A percentile compares a stretch with the other conserved stretches of the same genome.
phyloP scores from a whole-genome alignment of 306 rosid genomes.

The Bauhinia variegata region DNA sequence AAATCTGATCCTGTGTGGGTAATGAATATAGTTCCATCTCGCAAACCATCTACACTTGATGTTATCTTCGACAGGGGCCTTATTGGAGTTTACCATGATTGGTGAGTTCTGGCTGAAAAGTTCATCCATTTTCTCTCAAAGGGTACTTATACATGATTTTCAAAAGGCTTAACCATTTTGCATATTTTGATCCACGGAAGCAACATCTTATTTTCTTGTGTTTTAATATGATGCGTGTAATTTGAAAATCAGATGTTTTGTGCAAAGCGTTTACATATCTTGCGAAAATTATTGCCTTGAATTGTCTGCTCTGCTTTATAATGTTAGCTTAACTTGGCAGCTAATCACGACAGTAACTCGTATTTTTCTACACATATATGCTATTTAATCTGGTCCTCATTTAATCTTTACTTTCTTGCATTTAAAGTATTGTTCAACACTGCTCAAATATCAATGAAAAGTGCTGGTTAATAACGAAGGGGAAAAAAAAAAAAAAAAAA shows the following conservation, averaged over 20 bases:
- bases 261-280: not conserved
- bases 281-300: slow-evolving; percentile 13
- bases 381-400: slow-evolving; percentile 5
- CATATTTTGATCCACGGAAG: no score
- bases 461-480: not conserved
- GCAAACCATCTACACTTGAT: slow-evolving; percentile 71
- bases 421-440: not conserved
- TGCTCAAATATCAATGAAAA: slow-evolving; percentile 12
- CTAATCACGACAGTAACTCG: not conserved
- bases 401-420: slow-evolving; percentile 6
- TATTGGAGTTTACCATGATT: slow-evolving; percentile 90
- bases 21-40: slow-evolving; percentile 90
- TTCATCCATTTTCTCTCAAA: slow-evolving; percentile 5
- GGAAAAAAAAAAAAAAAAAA: no score
- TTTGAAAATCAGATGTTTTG: slow-evolving; percentile 2
- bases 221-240: not conserved
- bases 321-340: slow-evolving; percentile 3
- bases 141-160: not conserved
- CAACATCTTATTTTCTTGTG: not conserved
- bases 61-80: slow-evolving; percentile 88
- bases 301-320: slow-evolving; percentile 7
- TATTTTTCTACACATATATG: no score
- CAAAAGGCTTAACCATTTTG: not conserved
- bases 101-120: slow-evolving; percentile 69
- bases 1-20: slow-evolving; percentile 90